Evolutionary conservation across 148 eudicot genomes (phyloP).

Genomic region (Rhododendron griersonianum): DNA sequence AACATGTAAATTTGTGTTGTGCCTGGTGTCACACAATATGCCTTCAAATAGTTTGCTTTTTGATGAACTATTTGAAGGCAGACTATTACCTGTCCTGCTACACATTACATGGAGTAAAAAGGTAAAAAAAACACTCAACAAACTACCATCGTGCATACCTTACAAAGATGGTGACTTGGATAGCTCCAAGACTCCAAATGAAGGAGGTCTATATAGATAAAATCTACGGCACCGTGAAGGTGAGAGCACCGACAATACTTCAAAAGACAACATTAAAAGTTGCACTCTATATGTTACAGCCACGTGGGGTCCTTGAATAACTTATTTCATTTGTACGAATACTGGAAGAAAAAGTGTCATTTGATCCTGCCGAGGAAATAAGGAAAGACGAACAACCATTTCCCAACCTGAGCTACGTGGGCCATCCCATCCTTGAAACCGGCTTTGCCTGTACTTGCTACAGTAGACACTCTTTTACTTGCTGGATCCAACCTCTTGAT

Average conservation of each 20-base stretch:
- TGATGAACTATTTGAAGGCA: background rate
- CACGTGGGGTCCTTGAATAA: background rate
- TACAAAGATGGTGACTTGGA: background rate
- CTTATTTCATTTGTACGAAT: background rate
- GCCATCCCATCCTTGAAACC: conserved; percentile 90
- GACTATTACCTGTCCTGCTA: background rate
- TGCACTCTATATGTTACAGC: background rate
- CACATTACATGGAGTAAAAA: background rate
- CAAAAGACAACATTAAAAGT: background rate
- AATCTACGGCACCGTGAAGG: background rate
- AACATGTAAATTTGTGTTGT: background rate
- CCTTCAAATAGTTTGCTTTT: background rate
- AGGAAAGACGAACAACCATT: conserved; percentile 3
- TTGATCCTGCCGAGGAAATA: background rate
- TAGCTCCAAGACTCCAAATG: background rate
- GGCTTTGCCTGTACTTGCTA: conserved; percentile 88
- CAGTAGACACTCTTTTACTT: conserved; percentile 56
- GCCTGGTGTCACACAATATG: background rate
- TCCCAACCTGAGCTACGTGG: conserved; percentile 63
- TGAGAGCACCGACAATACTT: background rate
- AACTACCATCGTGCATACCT: background rate
- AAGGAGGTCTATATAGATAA: background rate
- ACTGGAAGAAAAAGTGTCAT: background rate
- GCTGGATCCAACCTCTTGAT: conserved; percentile 78
- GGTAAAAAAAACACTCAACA: background rate